These are phyloP conservation scores for Irineochytrium annulatum DNA, from an alignment of 192 early-diverging fungal genomes.

Conservation along the genomic window DNA sequence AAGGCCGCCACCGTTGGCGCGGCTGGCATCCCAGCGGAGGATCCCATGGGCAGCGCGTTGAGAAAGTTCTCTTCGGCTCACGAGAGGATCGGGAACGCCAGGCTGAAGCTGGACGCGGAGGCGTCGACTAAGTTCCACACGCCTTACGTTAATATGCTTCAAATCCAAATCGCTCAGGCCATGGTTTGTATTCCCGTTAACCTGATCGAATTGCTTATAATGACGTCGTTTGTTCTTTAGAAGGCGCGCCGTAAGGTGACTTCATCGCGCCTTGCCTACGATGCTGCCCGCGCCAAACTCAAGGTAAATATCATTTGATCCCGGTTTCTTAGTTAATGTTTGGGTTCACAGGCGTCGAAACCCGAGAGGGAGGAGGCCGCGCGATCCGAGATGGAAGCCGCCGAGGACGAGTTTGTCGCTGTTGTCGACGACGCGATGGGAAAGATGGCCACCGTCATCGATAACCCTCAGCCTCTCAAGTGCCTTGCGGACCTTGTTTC, in stretches of 20 bases:
- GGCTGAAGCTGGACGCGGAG: slow-evolving; percentile 62
- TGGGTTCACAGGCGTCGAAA: too few species aligned
- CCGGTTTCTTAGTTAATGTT: too few species aligned
- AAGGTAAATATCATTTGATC: too few species aligned
- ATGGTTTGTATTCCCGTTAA: slow-evolving; percentile 37
- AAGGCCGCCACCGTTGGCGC: slow-evolving; percentile 9
- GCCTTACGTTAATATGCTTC: slow-evolving; percentile 68
- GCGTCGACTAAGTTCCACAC: slow-evolving; percentile 71
- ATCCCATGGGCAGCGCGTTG: too few species aligned
- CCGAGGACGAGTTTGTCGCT: slow-evolving; percentile 94
- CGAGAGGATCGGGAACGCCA: slow-evolving; percentile 78
- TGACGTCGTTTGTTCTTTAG: slow-evolving; percentile 20
- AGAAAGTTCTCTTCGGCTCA: slow-evolving; percentile 81
- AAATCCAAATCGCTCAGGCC: slow-evolving; percentile 70
- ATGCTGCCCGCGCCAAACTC: slow-evolving; percentile 80
- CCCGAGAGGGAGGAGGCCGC: slow-evolving; percentile 71
- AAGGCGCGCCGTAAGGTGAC: slow-evolving; percentile 83
- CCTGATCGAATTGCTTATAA: neutral
- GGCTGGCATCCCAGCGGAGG: too few species aligned
- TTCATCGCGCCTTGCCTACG: slow-evolving; percentile 76
- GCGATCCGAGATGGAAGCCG: slow-evolving; percentile 78
- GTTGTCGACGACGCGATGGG: slow-evolving; percentile 92
- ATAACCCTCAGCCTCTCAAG: slow-evolving; percentile 78
- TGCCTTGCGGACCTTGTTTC: slow-evolving; percentile 83
- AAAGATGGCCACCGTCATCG: slow-evolving; percentile 89